Conservation (phyloP, 163 green algal genomes). For the Prototheca wickerhamii region DNA sequence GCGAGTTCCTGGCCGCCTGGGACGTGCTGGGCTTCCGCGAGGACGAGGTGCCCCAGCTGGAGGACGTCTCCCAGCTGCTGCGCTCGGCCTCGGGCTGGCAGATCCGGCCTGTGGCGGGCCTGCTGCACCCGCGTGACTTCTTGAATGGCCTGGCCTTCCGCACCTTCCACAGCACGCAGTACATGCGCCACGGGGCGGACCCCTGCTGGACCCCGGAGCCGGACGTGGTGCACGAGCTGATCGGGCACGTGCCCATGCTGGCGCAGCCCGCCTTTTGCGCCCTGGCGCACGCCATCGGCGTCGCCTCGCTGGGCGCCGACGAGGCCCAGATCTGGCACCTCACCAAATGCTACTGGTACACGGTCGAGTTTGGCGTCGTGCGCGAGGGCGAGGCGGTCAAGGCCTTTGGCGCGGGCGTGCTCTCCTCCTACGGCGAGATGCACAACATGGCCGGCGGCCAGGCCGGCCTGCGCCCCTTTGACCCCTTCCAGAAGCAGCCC, state of each 20-base stretch:
- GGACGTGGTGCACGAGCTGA: constrained; percentile 76
- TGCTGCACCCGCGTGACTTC: constrained; percentile 86
- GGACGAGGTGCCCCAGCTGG: constrained; percentile 53
- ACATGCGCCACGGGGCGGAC: constrained; percentile 73
- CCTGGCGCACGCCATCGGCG: constrained; percentile 72
- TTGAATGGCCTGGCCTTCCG: constrained; percentile 85
- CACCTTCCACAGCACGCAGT: constrained; percentile 76
- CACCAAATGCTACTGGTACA: constrained; percentile 86
- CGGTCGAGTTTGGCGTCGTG: constrained; percentile 89
- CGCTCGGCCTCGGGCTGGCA: constrained; percentile 52
- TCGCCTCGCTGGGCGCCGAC: constrained; percentile 69
- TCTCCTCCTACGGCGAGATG: constrained; percentile 83
- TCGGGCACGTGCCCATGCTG: constrained; percentile 79
- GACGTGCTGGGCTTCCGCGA: constrained; percentile 54
- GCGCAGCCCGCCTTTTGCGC: constrained; percentile 64
- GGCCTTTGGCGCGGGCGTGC: constrained; percentile 80
- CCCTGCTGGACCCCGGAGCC: constrained; percentile 88
- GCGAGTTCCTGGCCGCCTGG: constrained; percentile 52
- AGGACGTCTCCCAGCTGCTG: constrained; percentile 61
- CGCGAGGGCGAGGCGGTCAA: constrained; percentile 53
- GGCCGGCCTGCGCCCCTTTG: constrained; percentile 50
- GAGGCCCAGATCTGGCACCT: constrained; percentile 80
- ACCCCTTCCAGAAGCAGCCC: constrained; percentile 68
- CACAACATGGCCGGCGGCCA: constrained; percentile 60
- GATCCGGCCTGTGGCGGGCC: constrained; percentile 77